These are phyloP conservation scores for Litsea cubeba DNA, from an alignment of 164 flowering plant species.

Conservation along the genomic window DNA sequence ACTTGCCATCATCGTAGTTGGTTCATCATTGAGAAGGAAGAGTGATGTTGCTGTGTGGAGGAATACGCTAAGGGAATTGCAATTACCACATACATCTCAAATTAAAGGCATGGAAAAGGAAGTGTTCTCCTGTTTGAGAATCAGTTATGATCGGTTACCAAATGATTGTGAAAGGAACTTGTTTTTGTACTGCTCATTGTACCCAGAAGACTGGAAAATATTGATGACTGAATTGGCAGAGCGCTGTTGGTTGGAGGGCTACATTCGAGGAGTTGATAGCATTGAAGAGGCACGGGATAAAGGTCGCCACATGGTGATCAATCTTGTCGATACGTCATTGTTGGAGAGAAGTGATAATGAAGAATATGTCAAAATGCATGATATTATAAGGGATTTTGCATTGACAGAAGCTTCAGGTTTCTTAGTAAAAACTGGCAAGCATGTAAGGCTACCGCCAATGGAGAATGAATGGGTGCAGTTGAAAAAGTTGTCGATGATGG, in stretches of 20 bases:
- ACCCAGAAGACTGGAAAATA: constrained; percentile 8
- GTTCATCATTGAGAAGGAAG: constrained; percentile 4
- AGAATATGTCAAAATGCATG: constrained; percentile 32
- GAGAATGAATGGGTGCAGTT: constrained; percentile 5
- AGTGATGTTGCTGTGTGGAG: constrained; percentile 3
- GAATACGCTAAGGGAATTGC: constrained; percentile 8
- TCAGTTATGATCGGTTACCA: constrained; percentile 1
- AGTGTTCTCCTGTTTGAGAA: constrained; percentile 7
- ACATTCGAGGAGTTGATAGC: constrained; percentile 8
- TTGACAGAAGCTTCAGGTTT: not conserved
- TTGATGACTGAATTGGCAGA: constrained; percentile 6
- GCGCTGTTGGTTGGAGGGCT: constrained; percentile 17
- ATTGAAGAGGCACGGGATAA: constrained; percentile 11
- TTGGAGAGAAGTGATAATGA: constrained; percentile 1
- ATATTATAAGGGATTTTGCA: constrained; percentile 32
- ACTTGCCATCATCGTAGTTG: constrained; percentile 10
- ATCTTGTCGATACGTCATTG: constrained; percentile 14
- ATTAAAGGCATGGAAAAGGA: constrained; percentile 1
- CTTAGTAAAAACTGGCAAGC: constrained; percentile 13
- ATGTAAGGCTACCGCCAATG: constrained; percentile 2
- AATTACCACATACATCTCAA: not conserved
- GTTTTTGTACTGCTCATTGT: constrained; percentile 11
- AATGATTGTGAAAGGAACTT: not conserved
- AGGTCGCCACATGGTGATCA: constrained; percentile 18
- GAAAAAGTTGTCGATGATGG: constrained; percentile 11